Base-by-base conservation (phyloP, 208 protist genomes). In the Vickermania spadyakhi region DNA sequence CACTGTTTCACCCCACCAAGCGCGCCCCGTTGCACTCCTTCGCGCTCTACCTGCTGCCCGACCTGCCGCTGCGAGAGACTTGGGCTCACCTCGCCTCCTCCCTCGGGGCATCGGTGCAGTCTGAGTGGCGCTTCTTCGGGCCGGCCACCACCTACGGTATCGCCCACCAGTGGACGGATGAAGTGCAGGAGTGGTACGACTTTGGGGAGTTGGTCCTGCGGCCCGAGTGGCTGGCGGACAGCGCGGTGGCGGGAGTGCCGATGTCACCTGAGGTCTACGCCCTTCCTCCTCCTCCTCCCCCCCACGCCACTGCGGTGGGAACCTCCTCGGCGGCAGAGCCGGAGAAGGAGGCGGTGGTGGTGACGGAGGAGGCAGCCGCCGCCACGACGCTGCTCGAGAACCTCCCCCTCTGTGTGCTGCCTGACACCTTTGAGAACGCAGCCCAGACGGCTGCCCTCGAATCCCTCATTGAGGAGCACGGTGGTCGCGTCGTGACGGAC, bases 161-260 rank as follows among this genome's bases (percentile, higher is more conserved):
- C 21, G 60, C 60, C 3, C 45, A 71, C 3, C 26, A 29, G 51
- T 72, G 71, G 66, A 58, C 58, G 1, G 42, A 31, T n/a, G 51
- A 31, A 26, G 61, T 62, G 14, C 50, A 61, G 52, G 66, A 50
- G 51, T 50, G 66, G 28, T 69, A 69, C 18, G 36, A 14, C 1
- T 42, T 62, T 13, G 59, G 55, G 18, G 72, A 56, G 52, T 60
- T 59, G 30, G 66, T 77, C 53, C 51, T 70, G 30, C 61, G 62
- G 41, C 62, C 28, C 2, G 58, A 77, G 58, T 66, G 62, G 62
- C 29, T 66, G 21, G 57, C 62, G 26, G 60, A 66, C 53, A 72
- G 62, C 59, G 66, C 58, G 0, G 56, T 73, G 30, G 63, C 58
- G 11, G 66, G 51, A 21, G 61, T 31, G 4, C 54, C 62, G 28